Evolutionary conservation across 1,139 yeast species (phyloP).

Genomic region (Pichia sp.): DNA sequence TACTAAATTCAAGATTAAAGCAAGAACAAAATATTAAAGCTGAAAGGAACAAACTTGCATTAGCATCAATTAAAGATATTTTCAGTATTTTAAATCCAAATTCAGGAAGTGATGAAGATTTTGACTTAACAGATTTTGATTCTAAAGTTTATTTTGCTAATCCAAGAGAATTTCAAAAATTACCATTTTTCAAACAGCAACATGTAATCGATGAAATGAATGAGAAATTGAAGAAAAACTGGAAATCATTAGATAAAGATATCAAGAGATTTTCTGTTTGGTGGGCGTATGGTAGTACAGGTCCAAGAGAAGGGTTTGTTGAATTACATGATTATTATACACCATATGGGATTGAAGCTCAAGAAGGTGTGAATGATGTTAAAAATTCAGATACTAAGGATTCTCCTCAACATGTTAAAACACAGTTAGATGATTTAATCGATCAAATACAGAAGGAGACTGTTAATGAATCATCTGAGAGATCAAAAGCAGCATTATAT

Average conservation of each 20-base stretch:
- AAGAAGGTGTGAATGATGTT: not conserved
- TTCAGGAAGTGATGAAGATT: conserved; percentile 29
- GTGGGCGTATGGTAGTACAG: conserved; percentile 60
- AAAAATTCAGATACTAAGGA: not conserved
- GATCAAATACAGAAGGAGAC: conserved; percentile 35
- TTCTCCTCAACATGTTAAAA: not conserved
- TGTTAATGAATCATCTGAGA: conserved; percentile 4
- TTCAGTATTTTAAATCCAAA: conserved; percentile 25
- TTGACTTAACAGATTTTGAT: conserved; percentile 40
- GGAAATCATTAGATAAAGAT: conserved; percentile 40
- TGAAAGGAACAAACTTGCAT: conserved; percentile 27
- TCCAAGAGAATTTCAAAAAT: conserved; percentile 37
- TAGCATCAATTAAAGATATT: conserved; percentile 27
- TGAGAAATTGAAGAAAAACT: conserved; percentile 44
- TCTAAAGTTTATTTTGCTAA: conserved; percentile 42
- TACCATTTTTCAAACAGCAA: conserved; percentile 51
- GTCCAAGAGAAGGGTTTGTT: conserved; percentile 49
- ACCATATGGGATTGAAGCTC: conserved; percentile 9
- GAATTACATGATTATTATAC: conserved; percentile 35
- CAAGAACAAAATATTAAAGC: conserved; percentile 23
- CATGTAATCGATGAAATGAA: conserved; percentile 45
- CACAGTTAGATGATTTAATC: conserved; percentile 12
- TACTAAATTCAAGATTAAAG: conserved; percentile 20
- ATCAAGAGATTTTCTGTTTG: conserved; percentile 48
- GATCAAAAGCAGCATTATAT: conserved; percentile 13